Percentiles rank a stretch among this genome's conserved stretches.
Conservation (phyloP, 306 rosid genomes). For the Myrica gale region DNA sequence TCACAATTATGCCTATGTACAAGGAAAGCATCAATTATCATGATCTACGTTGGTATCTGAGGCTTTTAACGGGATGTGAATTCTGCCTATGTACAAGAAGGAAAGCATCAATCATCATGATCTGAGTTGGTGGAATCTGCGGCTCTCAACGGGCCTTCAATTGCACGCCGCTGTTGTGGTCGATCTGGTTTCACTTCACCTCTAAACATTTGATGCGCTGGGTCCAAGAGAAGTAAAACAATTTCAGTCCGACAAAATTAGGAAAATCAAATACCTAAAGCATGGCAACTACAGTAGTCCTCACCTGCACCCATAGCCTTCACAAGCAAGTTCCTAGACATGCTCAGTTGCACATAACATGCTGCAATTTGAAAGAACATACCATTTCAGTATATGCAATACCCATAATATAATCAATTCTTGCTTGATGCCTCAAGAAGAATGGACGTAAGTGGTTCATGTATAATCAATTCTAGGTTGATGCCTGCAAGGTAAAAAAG, state of each 20-base stretch:
- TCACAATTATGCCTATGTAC: background rate
- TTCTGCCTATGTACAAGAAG: background rate
- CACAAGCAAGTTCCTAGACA: too few species aligned
- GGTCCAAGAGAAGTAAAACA: background rate
- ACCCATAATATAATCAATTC: too few species aligned
- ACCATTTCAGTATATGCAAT: too few species aligned
- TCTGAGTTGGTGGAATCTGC: slow-evolving; percentile 18
- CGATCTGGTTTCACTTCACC: slow-evolving; percentile 34
- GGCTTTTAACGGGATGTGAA: background rate
- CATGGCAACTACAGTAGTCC: too few species aligned
- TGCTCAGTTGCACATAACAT: too few species aligned
- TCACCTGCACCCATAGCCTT: too few species aligned
- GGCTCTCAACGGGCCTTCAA: slow-evolving; percentile 40
- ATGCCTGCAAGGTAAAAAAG: slow-evolving; percentile 31
- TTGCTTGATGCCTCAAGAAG: too few species aligned
- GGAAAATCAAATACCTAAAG: background rate
- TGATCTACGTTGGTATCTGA: slow-evolving; percentile 23
- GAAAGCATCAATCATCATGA: slow-evolving; percentile 15
- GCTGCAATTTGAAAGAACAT: too few species aligned
- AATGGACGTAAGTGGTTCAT: too few species aligned
- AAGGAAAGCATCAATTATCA: slow-evolving; percentile 5
- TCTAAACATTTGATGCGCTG: slow-evolving; percentile 41
- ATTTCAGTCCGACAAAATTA: slow-evolving; percentile 6
- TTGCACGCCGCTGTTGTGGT: slow-evolving; percentile 26
- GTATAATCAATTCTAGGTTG: too few species aligned